Evolutionary conservation across 306 rosid species (phyloP), one percentile per base, ranked within the genome.

Genomic region (Gynostemma pentaphyllum): DNA sequence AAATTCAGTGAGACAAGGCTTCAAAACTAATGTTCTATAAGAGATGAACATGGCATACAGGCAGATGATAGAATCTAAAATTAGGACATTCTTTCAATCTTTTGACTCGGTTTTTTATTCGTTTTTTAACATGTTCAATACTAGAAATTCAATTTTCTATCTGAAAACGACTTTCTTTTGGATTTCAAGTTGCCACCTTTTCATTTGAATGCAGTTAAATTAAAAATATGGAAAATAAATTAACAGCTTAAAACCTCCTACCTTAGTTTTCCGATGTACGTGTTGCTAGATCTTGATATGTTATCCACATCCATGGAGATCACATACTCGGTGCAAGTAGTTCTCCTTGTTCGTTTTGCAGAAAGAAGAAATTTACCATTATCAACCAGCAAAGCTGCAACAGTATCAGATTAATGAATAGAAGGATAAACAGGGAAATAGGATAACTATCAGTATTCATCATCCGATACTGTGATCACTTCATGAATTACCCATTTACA

Each of bases 331-430:
- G 96, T 89, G 78, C 79, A 89, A 23, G 96, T 89, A 42, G 96
- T 85, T 76, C 96, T 82, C 52, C 96, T 63, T 1, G 86, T 85
- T 70, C 95, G 82, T 82, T 86, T 89, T 16, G 96, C 96, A 60
- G 96, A 89, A 44, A 89, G 95, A 67, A 89, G 96, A 76, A 89
- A 89, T 36, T 89, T 89, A 61, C 96, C 96, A 76, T 86, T 89
- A 64, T 89, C 96, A 69, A 83, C 96, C 27, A 86, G 77, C 81
- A 89, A 80, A 72, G 81, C 96, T 89, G 85, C 81, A 68, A 70
- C 57, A 42, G 6, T 5, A 27, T 16, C 48, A 39, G 27, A 61
- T 22, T 41, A 18, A 7, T 21, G 30, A 37, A 18, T 14, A 59
- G 47, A 14, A 10, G 2, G 16, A 14, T 4, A 42, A 9, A 42